Percentiles rank a stretch among this genome's conserved stretches.
These are phyloP conservation scores for Tuber umbilicatum DNA, from an alignment of 495 filamentous ascomycete species.

Conservation along the genomic window DNA sequence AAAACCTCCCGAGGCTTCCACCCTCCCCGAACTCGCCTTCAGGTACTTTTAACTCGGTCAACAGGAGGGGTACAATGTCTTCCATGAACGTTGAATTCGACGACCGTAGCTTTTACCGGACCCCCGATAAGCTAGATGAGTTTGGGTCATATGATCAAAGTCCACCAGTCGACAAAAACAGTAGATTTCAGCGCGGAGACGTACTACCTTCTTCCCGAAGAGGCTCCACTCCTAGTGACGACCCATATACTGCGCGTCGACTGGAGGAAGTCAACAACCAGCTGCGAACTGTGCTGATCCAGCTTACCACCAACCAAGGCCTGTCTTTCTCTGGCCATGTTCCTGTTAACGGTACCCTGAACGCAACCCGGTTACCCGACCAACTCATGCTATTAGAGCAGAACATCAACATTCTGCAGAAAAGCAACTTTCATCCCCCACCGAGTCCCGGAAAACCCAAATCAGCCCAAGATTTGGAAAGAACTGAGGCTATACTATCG, in stretches of 20 bases:
- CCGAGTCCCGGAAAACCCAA: conserved; percentile 20
- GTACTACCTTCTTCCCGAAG: conserved; percentile 22
- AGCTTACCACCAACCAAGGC: conserved; percentile 45
- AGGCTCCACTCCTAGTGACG: conserved; percentile 40
- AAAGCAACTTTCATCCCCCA: conserved; percentile 34
- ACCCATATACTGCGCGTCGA: conserved; percentile 59
- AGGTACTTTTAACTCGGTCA: conserved; percentile 31
- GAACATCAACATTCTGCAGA: conserved; percentile 44
- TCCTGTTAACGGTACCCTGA: conserved; percentile 44
- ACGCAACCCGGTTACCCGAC: conserved; percentile 43
- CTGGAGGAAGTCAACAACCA: conserved; percentile 66
- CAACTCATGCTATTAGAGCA: conserved; percentile 53
- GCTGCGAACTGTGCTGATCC: conserved; percentile 50
- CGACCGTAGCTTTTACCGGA: conserved; percentile 69
- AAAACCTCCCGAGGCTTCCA: conserved; percentile 16
- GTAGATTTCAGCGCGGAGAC: conserved; percentile 38
- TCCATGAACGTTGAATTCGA: conserved; percentile 52
- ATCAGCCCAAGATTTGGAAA: conserved; percentile 47
- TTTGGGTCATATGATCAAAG: conserved; percentile 48
- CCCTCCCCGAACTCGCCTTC: conserved; percentile 29
- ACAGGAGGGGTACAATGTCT: conserved; percentile 27
- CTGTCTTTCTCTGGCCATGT: conserved; percentile 50
- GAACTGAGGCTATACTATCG: conserved; percentile 56
- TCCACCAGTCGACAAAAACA: conserved; percentile 47
- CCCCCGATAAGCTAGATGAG: conserved; percentile 60